phyloP scores from a whole-genome alignment of 495 filamentous ascomycete species.

The Aspergillus carlsbadensis region DNA sequence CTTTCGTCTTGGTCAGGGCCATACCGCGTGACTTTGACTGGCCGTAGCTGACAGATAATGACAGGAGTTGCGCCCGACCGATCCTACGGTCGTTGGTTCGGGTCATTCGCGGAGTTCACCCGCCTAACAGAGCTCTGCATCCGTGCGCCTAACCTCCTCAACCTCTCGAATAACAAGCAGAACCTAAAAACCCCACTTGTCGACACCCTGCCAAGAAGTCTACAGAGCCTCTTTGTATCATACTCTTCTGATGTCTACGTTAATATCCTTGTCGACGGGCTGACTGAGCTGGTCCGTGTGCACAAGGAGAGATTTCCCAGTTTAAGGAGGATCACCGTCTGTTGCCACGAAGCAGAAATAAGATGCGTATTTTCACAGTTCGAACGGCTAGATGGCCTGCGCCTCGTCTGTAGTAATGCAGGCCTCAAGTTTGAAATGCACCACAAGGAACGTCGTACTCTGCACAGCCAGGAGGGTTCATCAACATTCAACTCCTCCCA shows the following conservation, averaged over 20 bases:
- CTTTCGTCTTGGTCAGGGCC: neutral
- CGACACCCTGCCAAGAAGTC: neutral
- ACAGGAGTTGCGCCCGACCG: neutral
- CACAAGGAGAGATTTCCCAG: neutral
- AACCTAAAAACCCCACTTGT: neutral
- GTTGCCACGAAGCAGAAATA: neutral
- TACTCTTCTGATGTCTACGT: neutral
- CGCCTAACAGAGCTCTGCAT: neutral
- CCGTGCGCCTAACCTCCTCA: neutral
- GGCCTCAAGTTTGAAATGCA: neutral
- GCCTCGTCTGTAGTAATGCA: neutral
- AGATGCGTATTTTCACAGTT: neutral
- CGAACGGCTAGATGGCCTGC: neutral
- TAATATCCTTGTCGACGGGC: neutral
- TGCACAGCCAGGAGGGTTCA: neutral
- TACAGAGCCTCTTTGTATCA: neutral
- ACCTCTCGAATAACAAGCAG: neutral
- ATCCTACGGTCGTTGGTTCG: neutral
- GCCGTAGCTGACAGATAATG: no score
- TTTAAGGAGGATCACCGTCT: neutral
- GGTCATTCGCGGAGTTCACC: neutral
- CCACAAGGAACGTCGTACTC: neutral
- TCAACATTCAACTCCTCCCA: no score
- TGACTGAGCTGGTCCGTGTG: neutral
- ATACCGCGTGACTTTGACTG: no score